Conservation (phyloP, 345 rosid genomes). For the Populus simonii region DNA sequence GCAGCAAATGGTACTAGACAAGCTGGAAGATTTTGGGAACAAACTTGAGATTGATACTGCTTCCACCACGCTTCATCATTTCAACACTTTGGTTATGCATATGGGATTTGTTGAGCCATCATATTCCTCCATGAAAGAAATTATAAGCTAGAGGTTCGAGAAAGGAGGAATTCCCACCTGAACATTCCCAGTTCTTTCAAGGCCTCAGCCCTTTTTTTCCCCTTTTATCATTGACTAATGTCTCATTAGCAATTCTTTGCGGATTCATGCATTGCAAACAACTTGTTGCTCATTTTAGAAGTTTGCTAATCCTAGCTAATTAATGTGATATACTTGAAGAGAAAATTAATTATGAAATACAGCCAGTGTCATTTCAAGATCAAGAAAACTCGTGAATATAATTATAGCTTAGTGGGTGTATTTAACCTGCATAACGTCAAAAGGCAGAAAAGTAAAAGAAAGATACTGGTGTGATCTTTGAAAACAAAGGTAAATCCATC, state of each 20-base stretch:
- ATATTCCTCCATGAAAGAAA: background rate
- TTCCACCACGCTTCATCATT: background rate
- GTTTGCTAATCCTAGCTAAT: background rate
- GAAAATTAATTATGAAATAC: background rate
- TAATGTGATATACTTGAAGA: background rate
- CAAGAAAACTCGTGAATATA: background rate
- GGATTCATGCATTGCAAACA: background rate
- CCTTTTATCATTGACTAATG: background rate
- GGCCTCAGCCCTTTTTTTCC: background rate
- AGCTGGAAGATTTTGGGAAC: background rate
- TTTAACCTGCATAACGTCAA: background rate
- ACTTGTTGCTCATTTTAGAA: background rate
- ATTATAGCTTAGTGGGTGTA: background rate
- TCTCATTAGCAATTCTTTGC: background rate
- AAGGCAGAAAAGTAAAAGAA: background rate
- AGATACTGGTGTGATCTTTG: background rate
- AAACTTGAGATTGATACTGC: background rate
- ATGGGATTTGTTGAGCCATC: background rate
- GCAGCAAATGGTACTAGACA: background rate
- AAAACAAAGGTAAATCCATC: constrained; percentile 14
- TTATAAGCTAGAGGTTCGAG: too few species aligned
- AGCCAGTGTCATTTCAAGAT: background rate
- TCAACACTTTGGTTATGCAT: background rate
- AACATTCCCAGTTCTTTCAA: too few species aligned
- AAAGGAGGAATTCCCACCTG: too few species aligned